These are phyloP conservation scores for Balansia obtecta DNA, from an alignment of 2,329 filamentous ascomycete species.

Conservation along the genomic window DNA sequence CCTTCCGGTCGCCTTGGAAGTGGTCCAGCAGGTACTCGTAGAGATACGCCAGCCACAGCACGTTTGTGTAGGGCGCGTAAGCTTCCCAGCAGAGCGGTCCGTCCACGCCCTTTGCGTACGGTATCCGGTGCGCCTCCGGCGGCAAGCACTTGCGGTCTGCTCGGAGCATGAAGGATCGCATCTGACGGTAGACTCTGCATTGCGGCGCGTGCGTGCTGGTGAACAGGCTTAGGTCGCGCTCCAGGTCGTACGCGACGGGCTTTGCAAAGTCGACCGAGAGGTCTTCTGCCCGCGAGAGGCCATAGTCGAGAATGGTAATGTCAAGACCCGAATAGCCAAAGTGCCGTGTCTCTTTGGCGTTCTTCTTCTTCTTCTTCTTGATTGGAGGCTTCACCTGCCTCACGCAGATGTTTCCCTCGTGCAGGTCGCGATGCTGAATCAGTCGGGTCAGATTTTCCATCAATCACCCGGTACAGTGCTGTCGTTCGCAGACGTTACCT, in stretches of 20 bases:
- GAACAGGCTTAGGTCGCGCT: constrained; percentile 47
- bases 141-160: constrained; percentile 38
- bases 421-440: constrained; percentile 47
- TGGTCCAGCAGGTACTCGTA: constrained; percentile 38
- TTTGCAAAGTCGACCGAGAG: constrained; percentile 21
- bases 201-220: constrained; percentile 47
- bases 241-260: constrained; percentile 44
- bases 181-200: constrained; percentile 49
- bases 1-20: constrained; percentile 34
- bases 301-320: constrained; percentile 54
- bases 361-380: constrained; percentile 18
- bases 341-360: constrained; percentile 19
- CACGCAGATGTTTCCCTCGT: constrained; percentile 53
- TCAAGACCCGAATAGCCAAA: constrained; percentile 50
- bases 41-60: constrained; percentile 52
- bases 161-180: constrained; percentile 43
- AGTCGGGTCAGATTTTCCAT: constrained; percentile 8
- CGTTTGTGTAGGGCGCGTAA: constrained; percentile 49
- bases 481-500: constrained; percentile 28
- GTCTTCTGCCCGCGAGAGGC: constrained; percentile 45
- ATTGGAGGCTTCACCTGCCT: constrained; percentile 26
- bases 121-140: constrained; percentile 31
- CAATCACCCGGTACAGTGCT: neutral
- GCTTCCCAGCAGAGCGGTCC: constrained; percentile 41
- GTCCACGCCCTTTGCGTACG: constrained; percentile 33